Evolutionary conservation across 169 alveolate species (phyloP).

Genomic region (Plasmodium blacklocki): DNA sequence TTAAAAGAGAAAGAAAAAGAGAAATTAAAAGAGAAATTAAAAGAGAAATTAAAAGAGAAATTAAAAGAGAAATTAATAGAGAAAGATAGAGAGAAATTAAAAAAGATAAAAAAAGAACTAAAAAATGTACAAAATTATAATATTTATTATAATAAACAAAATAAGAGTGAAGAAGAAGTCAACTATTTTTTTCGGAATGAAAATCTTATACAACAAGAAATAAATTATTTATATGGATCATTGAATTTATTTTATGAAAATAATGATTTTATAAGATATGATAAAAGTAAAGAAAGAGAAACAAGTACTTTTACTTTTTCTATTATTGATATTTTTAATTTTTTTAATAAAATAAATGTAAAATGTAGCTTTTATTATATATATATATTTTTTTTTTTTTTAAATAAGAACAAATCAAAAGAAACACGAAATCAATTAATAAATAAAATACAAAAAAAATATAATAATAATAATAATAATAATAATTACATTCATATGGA

Average conservation of each 20-base stretch:
- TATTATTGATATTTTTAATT: background rate
- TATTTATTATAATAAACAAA: background rate
- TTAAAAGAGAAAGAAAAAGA: background rate
- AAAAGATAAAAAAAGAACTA: background rate
- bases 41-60: background rate
- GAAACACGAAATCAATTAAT: background rate
- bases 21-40: background rate
- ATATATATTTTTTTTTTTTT: slow-evolving; percentile 3
- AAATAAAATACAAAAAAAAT: background rate
- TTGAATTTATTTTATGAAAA: slow-evolving; percentile 9
- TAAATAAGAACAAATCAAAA: background rate
- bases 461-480: background rate
- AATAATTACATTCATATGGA: background rate
- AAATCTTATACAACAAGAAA: background rate
- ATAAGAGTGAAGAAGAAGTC: background rate
- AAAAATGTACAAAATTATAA: background rate
- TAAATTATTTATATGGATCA: slow-evolving; percentile 14
- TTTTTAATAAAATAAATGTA: slow-evolving; percentile 2
- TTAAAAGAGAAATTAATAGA: background rate
- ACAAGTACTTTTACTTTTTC: slow-evolving; percentile 6
- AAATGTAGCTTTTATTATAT: slow-evolving; percentile 4
- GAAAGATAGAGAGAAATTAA: background rate
- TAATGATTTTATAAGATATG: background rate
- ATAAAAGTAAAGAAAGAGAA: background rate
- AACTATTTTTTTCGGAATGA: background rate